Evolutionary conservation across 306 rosid genomes (phyloP).

Genomic region (Ceratonia siliqua): DNA sequence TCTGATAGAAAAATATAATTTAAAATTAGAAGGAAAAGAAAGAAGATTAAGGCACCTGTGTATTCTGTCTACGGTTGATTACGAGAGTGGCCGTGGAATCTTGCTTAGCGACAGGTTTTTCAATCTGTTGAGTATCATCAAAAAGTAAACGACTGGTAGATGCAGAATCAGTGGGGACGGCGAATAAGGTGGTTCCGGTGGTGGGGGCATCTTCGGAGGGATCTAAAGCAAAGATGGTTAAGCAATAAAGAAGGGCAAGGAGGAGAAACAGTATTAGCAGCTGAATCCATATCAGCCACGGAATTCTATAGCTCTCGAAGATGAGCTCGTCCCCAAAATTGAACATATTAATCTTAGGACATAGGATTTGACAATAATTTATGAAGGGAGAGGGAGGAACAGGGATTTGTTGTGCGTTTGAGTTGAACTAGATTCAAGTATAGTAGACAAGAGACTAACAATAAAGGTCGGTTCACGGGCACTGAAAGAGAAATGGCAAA

Average conservation of each 20-base stretch:
- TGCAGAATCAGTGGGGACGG: conserved; percentile 34
- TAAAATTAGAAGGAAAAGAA: neutral
- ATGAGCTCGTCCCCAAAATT: conserved; percentile 63
- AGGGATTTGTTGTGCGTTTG: neutral
- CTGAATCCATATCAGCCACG: conserved; percentile 91
- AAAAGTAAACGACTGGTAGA: conserved; percentile 42
- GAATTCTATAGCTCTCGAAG: conserved; percentile 43
- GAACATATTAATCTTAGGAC: conserved; percentile 43
- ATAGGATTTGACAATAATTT: neutral
- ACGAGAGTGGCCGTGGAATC: conserved; percentile 26
- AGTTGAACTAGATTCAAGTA: neutral
- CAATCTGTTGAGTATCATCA: conserved; percentile 34
- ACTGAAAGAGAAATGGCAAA: neutral
- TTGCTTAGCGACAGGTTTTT: conserved; percentile 22
- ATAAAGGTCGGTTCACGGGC: neutral
- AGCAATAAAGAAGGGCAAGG: conserved; percentile 50
- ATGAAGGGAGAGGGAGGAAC: neutral
- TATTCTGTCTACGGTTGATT: conserved; percentile 32
- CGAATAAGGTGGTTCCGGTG: neutral
- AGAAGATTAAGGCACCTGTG: conserved; percentile 49
- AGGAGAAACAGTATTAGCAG: conserved; percentile 63
- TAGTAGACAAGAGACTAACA: neutral
- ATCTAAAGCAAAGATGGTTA: conserved; percentile 49
- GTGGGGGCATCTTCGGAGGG: conserved; percentile 21
- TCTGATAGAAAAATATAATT: neutral